Base-by-base conservation (phyloP, 768 basidiomycete genomes). In the Amanita molliuscula region DNA sequence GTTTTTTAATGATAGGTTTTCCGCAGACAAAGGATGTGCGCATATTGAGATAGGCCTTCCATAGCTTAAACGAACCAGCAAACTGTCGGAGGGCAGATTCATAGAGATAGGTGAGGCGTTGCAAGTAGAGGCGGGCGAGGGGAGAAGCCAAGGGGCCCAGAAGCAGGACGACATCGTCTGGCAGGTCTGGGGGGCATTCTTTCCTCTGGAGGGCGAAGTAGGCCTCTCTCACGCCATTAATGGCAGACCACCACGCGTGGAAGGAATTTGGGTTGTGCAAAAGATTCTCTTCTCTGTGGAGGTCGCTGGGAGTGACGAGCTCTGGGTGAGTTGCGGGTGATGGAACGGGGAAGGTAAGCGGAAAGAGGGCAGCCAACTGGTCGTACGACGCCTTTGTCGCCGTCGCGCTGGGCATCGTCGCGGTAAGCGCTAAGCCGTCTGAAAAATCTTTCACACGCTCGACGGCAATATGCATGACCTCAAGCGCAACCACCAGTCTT, bases 241-340 rank as follows among this genome's bases (percentile, higher is more conserved):
- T 85, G 55, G 91, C 88, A 1, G 82, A 70, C 80, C 91, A 88
- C 96, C 96, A 98, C 59, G 88, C 82, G 34, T 89, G 78, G 65
- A 95, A 92, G 29, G 92, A 95, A 31, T 78, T 76, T 8, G 92
- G 89, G 65, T 97, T 97, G 54, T 90, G 78, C 33, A 92, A 71
- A 6, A 98, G 77, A 67, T 98, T 94, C 66, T 98, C 95, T 69
- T 96, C 95, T 42, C 91, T 82, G 56, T 84, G 76, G 28, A 96
- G 63, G 64, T 97, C 92, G 47, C 79, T 75, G 35, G 79, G 66
- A 6, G 80, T 70, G 56, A 98, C 73, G 52, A 98, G 74, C 53
- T 82, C 71, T 6, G 88, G 76, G 59, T 93, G 81, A 0, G 84
- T 87, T 38, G 75, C 68, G 5, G 92, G 92, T 2, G 78, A 84